These are phyloP conservation scores for Funneliformis caledonium DNA, from an alignment of 371 early-diverging fungal genomes.

Conservation along the genomic window DNA sequence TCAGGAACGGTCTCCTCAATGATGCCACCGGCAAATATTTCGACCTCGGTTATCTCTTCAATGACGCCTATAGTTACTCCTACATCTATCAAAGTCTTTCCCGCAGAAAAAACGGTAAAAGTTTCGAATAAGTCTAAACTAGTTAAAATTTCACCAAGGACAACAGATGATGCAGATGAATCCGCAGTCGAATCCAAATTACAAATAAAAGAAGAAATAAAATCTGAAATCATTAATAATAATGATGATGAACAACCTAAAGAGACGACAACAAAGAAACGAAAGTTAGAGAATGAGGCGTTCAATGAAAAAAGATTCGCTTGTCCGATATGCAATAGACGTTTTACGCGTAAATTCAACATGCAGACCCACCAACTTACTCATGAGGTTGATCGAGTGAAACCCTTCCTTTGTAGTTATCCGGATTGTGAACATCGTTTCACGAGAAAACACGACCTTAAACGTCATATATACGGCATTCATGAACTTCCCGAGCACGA, in stretches of 20 bases:
- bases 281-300: neutral
- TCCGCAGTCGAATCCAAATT: neutral
- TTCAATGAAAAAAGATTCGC: neutral
- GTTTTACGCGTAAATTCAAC: constrained; percentile 76
- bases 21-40: neutral
- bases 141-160: neutral
- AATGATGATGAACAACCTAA: neutral
- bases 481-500: constrained; percentile 65
- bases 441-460: constrained; percentile 73
- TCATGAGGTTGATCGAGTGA: constrained; percentile 67
- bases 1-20: neutral
- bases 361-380: constrained; percentile 74
- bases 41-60: neutral
- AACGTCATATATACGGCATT: constrained; percentile 71
- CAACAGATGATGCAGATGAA: neutral
- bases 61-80: neutral
- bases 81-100: neutral
- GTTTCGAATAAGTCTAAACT: neutral
- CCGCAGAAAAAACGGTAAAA: neutral
- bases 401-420: constrained; percentile 60
- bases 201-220: no score
- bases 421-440: constrained; percentile 61
- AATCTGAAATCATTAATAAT: no score
- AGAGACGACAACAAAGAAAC: neutral
- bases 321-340: constrained; percentile 55